Evolutionary conservation across 306 rosid species (phyloP), one percentile per base, ranked within the genome.

Genomic region (Ammopiptanthus mongolicus): DNA sequence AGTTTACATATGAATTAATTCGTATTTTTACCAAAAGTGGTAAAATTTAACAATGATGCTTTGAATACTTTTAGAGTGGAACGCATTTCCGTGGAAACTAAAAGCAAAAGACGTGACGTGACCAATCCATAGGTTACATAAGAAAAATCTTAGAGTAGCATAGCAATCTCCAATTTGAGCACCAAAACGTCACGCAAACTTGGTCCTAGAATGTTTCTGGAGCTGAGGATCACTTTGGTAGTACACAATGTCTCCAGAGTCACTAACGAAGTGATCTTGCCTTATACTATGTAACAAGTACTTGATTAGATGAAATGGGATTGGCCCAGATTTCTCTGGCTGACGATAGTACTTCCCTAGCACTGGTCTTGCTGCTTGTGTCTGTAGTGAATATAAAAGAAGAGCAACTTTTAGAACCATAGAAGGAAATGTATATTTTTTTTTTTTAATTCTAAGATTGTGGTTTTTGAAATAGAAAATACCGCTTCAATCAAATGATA

Each of bases 401-500:
- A 28, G 47, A 18, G 51, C 6, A 31, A 61, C 25, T 19, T 9
- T 12, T 13, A 61, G 9, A 11, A 52, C 6, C 5, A 22, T 11
- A 34, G n/a, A 17, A 15, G 23, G 47, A 11, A 34, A 25, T 12
- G 8, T 10, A 42, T 42, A 9, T 12, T 36, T 0, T 34, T 3
- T 5, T 22, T n/a, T 11, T 41, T 65, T n/a, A 50, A 47, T 47
- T 44, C 25, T 68, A 21, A 47, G 22, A 65, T 12, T n/a, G 15
- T 48, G 13, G 15, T 28, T 36, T 36, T 8, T 13, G 13, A 46
- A 6, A 53, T 13, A 44, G 21, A 21, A 19, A 4, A 8, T 87
- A 95, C 99, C 73, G 99, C 99, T 90, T 95, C 97, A 0, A 89
- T 83, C 10, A 95, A 85, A 68, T 95, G 96, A 50, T 95, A 95